Evolutionary conservation across 2,329 filamentous ascomycete genomes (phyloP).

Genomic region (Coniochaeta hoffmannii): DNA sequence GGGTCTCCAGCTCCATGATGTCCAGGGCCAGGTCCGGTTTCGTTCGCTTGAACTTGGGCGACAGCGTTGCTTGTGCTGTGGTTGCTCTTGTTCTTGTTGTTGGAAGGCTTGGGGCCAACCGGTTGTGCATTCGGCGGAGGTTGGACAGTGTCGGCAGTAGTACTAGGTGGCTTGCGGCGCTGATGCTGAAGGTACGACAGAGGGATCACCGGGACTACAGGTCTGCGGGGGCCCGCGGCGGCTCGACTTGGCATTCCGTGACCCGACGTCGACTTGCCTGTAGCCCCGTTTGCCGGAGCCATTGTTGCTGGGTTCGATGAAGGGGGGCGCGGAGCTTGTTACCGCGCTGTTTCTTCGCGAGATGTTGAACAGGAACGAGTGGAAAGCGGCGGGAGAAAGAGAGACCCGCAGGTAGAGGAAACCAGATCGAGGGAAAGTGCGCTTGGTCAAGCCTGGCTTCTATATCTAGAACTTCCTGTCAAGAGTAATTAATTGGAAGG

Average conservation of each 20-base stretch:
- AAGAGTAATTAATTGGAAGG: too few relatives aligned
- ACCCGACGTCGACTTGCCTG: slow-evolving; percentile 13
- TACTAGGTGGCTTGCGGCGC: slow-evolving; percentile 1
- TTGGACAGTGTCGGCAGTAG: background rate
- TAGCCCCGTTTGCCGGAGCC: slow-evolving; percentile 14
- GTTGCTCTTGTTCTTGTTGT: background rate
- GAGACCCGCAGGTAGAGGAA: too few relatives aligned
- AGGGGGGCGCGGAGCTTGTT: background rate
- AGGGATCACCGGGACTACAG: slow-evolving; percentile 18
- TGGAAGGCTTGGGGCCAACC: slow-evolving; percentile 4
- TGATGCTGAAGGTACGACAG: slow-evolving; percentile 14
- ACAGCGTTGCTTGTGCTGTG: background rate
- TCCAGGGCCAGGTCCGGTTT: background rate
- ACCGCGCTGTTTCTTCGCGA: too few relatives aligned
- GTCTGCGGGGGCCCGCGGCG: slow-evolving; percentile 9
- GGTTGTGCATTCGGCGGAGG: slow-evolving; percentile 2
- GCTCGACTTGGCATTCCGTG: slow-evolving; percentile 9
- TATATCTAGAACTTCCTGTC: too few relatives aligned
- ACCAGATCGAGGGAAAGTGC: too few relatives aligned
- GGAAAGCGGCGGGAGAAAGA: too few relatives aligned
- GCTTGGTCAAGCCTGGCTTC: too few relatives aligned
- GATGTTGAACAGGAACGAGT: too few relatives aligned
- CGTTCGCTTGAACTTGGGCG: background rate
- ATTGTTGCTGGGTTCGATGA: slow-evolving; percentile 12
- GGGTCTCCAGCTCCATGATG: background rate